Base-by-base conservation (phyloP, 768 basidiomycete genomes). In the Boletus pseudopeckii region DNA sequence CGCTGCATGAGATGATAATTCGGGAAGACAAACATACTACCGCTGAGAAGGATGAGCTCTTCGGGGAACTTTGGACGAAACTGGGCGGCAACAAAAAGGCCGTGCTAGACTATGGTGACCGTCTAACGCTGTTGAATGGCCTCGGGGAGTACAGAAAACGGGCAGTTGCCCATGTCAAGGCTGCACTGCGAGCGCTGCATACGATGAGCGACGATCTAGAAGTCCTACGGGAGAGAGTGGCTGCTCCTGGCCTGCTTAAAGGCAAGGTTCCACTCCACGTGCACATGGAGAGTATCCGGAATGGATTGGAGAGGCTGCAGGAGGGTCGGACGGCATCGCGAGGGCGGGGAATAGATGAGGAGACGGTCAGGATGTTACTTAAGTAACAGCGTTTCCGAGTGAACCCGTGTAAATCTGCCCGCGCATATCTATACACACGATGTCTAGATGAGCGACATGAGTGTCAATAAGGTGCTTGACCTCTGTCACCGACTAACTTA, bases 141-240 rank as follows among this genome's bases (percentile, higher is more conserved):
- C 65, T 90, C 13, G 75, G 76, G 9, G 67, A 61, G 33, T 90
- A 87, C 60, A 75, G 86, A 59, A 78, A 77, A 58, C 76, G 78
- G 54, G 89, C 90, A 5, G 68, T 77, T 37, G 79, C 73, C 10
- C 88, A 87, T 56, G 86, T 92, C n/a, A 77, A 77, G 32, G 80
- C 80, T 0, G 80, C 86, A 14, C 63, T 88, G 60, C 82, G 84
- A 48, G 76, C 81, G 10, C 70, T 92, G 56, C 70, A 80, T 28
- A 72, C 74, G 37, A 80, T 90, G 82, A 80, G 80, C 57, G 83
- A 80, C 34, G 88, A 90, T 56, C 82, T 91, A 76, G 87, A 88
- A 64, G 87, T 88, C 41, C 70, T 92, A 55, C 75, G 89, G 55
- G 85, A 88, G 63, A 75, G 85, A 17, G 86, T 88, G 1, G 79